Evolutionary conservation across 768 basidiomycete genomes (phyloP), one percentile per base, ranked within the genome.

Genomic region (Suillus spraguei): DNA sequence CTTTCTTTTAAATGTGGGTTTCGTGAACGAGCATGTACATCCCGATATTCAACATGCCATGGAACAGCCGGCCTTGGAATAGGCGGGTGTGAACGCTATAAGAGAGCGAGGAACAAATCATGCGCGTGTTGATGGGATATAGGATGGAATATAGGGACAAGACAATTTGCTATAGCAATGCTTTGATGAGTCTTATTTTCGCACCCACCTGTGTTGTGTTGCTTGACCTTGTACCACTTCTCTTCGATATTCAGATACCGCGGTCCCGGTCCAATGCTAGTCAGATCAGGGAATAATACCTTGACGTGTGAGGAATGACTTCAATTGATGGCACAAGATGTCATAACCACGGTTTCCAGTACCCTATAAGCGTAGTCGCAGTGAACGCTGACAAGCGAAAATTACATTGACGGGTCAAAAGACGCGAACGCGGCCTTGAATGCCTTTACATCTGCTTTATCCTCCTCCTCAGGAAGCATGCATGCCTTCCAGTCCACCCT

Each of bases 401-500:
- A 59, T 73, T 55, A 74, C 47, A 72, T 54, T 7, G 77, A 75
- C 1, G 90, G 87, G 73, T 92, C 87, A 69, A 93, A 92, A 3
- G 85, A 76, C 9, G 85, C 81, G 71, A 97, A 97, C 3, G 90
- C 93, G 39, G 81, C 76, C 71, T 96, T 98, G 78, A 99, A 97
- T 50, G 85, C 83, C 63, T 87, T 79, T 1, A 87, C 92, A 73
- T 99, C 97, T 11, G 83, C 86, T 70, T 80, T 89, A 71, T 99
- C 97, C 69, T 95, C 92, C 16, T 88, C 90, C 63, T 97, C 94
- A 10, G 87, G 77, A 66, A 94, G 83, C 69, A 84, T 80, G 72
- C 97, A 99, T 1, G 82, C 85, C 73, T 94, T 97, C 97, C 97
- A 99, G 71, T 99, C 96, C 59, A 91, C 79, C 54, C 97, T 83